Percentiles rank a stretch among this genome's conserved stretches.
Evolutionary conservation across 1,284 basidiomycete genomes (phyloP).

Genomic region (Trichosporon sp.): DNA sequence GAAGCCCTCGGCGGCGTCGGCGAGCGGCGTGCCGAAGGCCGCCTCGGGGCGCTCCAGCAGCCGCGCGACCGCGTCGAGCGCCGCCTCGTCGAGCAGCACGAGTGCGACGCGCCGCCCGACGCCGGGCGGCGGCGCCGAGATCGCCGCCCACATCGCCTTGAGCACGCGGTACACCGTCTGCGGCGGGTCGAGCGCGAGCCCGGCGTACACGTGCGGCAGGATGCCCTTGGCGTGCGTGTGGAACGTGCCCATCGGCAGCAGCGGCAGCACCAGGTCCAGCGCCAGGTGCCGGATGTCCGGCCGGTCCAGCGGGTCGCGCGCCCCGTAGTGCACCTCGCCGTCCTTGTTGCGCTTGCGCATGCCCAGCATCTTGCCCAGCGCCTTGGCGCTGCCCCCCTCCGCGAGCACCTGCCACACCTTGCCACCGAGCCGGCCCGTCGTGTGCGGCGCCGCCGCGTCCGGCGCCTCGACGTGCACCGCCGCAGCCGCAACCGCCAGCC

Average conservation of each 20-base stretch:
- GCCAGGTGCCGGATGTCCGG: constrained; percentile 48
- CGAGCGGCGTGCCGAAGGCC: constrained; percentile 55
- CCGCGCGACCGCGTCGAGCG: constrained; percentile 66
- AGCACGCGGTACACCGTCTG: constrained; percentile 46
- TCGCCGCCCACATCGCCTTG: constrained; percentile 41
- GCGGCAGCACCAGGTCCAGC: constrained; percentile 42
- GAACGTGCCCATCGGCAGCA: constrained; percentile 38
- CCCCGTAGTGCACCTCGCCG: constrained; percentile 33
- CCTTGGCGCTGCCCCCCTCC: constrained; percentile 43
- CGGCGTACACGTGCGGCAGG: constrained; percentile 40
- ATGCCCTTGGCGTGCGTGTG: constrained; percentile 38
- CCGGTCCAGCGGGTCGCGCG: constrained; percentile 42
- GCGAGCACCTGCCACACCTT: constrained; percentile 39
- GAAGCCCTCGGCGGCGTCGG: constrained; percentile 81
- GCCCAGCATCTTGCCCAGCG: constrained; percentile 44
- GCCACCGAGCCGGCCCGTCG: constrained; percentile 29
- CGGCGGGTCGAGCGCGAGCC: constrained; percentile 43
- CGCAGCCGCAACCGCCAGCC: constrained; percentile 38
- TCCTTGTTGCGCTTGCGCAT: constrained; percentile 47
- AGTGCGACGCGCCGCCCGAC: constrained; percentile 38
- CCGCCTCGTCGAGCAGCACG: constrained; percentile 50
- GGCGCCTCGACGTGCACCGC: constrained; percentile 41
- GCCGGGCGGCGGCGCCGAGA: constrained; percentile 34
- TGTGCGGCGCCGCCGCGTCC: constrained; percentile 11
- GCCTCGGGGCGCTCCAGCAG: constrained; percentile 71